Evolutionary conservation across 306 rosid genomes (phyloP).

Genomic region (Castanopsis chinensis): DNA sequence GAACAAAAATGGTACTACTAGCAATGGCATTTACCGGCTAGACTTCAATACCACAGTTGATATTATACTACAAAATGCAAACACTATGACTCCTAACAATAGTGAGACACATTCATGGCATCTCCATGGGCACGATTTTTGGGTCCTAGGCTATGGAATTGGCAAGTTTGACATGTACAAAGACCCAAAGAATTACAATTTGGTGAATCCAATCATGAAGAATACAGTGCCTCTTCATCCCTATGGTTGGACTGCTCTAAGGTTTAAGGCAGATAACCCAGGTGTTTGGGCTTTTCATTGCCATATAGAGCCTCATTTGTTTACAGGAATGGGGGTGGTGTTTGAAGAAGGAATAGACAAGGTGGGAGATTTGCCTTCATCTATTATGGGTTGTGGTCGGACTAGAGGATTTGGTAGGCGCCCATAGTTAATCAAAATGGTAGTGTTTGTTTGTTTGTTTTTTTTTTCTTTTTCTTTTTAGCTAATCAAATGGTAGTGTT

Average conservation of each 20-base stretch:
- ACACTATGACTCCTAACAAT: conserved; percentile 31
- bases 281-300: conserved; percentile 94
- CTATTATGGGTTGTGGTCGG: conserved; percentile 81
- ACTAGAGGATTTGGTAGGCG: conserved; percentile 26
- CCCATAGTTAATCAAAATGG: conserved; percentile 25
- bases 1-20: conserved; percentile 53
- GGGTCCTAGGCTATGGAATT: conserved; percentile 53
- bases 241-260: conserved; percentile 83
- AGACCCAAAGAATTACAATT: conserved; percentile 55
- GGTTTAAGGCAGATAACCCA: conserved; percentile 73
- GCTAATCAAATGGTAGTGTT: no score
- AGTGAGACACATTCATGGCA: conserved; percentile 67
- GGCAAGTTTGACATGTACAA: conserved; percentile 45
- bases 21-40: conserved; percentile 40
- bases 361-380: conserved; percentile 60
- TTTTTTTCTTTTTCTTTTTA: no score
- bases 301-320: conserved; percentile 83
- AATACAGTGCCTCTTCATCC: conserved; percentile 74
- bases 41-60: conserved; percentile 49
- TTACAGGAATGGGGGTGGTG: conserved; percentile 85
- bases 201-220: conserved; percentile 79
- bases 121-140: conserved; percentile 57
- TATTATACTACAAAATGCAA: conserved; percentile 48
- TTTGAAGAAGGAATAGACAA: conserved; percentile 78
- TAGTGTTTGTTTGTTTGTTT: no score